These are phyloP conservation scores for Neurospora terricola DNA, from an alignment of 495 filamentous ascomycete genomes.

Conservation along the genomic window DNA sequence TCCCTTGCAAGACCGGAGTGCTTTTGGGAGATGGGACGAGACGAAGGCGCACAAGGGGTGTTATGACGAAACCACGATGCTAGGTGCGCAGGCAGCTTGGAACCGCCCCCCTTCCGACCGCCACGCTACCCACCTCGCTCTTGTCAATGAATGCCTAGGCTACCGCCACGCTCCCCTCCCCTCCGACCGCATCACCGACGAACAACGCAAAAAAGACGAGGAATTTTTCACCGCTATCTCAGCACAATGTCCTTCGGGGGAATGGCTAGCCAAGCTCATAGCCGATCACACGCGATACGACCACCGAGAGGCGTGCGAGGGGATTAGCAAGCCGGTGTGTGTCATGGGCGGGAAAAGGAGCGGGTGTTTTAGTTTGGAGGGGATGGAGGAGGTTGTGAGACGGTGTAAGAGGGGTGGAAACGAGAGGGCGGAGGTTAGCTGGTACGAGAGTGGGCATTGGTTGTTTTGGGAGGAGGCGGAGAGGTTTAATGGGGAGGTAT, in stretches of 20 bases:
- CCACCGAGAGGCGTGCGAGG: conserved; percentile 33
- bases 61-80: conserved; percentile 27
- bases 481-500: conserved; percentile 28
- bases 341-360: conserved; percentile 32
- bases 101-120: background rate
- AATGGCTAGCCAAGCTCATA: conserved; percentile 33
- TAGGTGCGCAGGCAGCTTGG: conserved; percentile 27
- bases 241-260: conserved; percentile 18
- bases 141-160: conserved; percentile 32
- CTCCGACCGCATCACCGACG: conserved; percentile 6
- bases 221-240: conserved; percentile 16
- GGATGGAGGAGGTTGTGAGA: conserved; percentile 28
- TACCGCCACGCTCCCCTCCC: conserved; percentile 20
- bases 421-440: conserved; percentile 14
- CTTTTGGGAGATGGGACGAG: too few species aligned
- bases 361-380: conserved; percentile 35
- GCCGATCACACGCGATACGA: conserved; percentile 39
- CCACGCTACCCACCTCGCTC: conserved; percentile 14
- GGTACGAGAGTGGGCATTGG: conserved; percentile 37
- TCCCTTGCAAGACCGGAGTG: conserved; percentile 37
- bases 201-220: conserved; percentile 20
- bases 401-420: conserved; percentile 13
- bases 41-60: conserved; percentile 26
- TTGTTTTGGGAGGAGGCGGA: conserved; percentile 37
- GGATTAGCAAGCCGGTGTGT: conserved; percentile 19